phyloP scores from a whole-genome alignment of 2,329 filamentous ascomycete species.

The Ophiobolus disseminans region DNA sequence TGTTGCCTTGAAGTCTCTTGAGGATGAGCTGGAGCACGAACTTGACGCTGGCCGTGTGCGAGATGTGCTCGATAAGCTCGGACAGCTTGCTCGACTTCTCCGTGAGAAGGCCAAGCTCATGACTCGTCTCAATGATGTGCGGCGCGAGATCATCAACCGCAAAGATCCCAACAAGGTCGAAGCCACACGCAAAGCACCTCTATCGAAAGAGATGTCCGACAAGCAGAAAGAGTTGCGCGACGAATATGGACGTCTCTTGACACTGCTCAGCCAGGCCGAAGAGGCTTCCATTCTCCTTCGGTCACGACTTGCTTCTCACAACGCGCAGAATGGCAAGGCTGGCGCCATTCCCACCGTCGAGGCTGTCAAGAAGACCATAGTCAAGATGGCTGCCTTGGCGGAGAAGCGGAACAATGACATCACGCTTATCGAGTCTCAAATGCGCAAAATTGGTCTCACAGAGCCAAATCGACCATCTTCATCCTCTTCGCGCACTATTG shows the following conservation, averaged over 20 bases:
- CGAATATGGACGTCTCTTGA: conserved; percentile 76
- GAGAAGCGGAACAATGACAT: conserved; percentile 91
- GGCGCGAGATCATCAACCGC: conserved; percentile 73
- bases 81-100: conserved; percentile 70
- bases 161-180: conserved; percentile 72
- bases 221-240: conserved; percentile 85
- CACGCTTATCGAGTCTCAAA: conserved; percentile 85
- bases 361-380: conserved; percentile 87
- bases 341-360: conserved; percentile 79
- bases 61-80: conserved; percentile 72
- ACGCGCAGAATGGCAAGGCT: conserved; percentile 56
- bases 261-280: conserved; percentile 78
- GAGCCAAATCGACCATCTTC: conserved; percentile 32
- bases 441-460: conserved; percentile 68
- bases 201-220: conserved; percentile 83
- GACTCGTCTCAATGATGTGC: conserved; percentile 78
- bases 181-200: conserved; percentile 71
- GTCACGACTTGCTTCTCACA: conserved; percentile 71
- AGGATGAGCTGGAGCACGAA: conserved; percentile 67
- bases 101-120: conserved; percentile 73
- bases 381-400: conserved; percentile 90
- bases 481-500: conserved; percentile 25
- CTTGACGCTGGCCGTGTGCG: conserved; percentile 73
- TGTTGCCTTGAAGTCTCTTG: conserved; percentile 68
- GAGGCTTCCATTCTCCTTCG: conserved; percentile 80